phyloP scores from a whole-genome alignment of 192 early-diverging fungal species.

The Linnemannia zychae region DNA sequence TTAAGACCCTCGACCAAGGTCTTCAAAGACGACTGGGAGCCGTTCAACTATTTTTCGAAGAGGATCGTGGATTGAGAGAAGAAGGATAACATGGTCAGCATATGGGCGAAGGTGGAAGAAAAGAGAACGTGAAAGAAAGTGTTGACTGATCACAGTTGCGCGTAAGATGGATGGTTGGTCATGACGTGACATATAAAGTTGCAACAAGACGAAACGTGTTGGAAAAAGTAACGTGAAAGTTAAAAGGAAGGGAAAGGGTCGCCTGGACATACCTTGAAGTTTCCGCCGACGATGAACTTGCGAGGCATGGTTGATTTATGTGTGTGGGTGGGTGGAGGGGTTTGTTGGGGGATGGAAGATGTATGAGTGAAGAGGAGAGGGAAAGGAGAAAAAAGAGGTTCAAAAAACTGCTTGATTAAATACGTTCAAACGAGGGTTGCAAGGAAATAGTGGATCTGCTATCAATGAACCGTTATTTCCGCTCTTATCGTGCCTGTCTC shows the following conservation, averaged over 20 bases:
- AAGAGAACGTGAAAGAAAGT: not conserved
- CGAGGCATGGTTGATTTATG: constrained; percentile 71
- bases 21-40: constrained; percentile 79
- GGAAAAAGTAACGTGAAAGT: not conserved
- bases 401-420: not conserved
- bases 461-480: not conserved
- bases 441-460: not conserved
- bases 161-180: not conserved
- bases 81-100: not conserved
- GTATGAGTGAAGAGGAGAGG: constrained; percentile 1
- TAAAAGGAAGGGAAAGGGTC: not conserved
- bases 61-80: not conserved
- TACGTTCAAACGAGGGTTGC: too few relatives aligned
- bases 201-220: not conserved
- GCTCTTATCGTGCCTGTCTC: not conserved
- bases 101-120: not conserved
- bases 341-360: not conserved
- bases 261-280: constrained; percentile 45
- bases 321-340: not conserved
- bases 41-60: constrained; percentile 87
- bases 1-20: constrained; percentile 85
- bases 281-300: constrained; percentile 89
- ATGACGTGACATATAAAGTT: not conserved
- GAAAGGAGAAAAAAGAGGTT: not conserved
- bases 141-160: not conserved